These are phyloP conservation scores for Cystobasidiaceae sp. DNA, from an alignment of 1,284 basidiomycete genomes.

Conservation along the genomic window DNA sequence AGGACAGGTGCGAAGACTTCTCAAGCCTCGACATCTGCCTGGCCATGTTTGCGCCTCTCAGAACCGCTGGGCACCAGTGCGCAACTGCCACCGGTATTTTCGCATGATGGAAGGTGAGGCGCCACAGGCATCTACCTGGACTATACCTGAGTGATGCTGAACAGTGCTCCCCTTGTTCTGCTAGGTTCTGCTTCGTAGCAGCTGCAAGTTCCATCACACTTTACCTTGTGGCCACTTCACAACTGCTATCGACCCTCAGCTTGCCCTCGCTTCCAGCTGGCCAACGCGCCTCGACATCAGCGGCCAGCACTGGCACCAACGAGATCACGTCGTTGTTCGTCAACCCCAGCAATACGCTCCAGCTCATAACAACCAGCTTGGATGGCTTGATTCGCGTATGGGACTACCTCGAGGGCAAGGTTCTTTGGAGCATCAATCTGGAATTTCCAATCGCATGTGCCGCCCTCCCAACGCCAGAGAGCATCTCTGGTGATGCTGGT, in stretches of 20 bases:
- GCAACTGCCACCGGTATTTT: constrained; percentile 65
- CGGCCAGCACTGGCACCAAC: constrained; percentile 40
- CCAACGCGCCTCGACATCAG: constrained; percentile 46
- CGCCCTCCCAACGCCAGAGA: constrained; percentile 6
- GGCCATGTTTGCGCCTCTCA: constrained; percentile 16
- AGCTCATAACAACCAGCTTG: constrained; percentile 77
- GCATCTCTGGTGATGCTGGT: background rate
- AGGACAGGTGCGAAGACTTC: background rate
- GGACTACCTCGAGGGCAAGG: constrained; percentile 83
- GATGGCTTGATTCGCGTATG: constrained; percentile 82
- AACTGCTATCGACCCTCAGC: constrained; percentile 72
- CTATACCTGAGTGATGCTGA: too few species aligned
- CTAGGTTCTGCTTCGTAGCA: constrained; percentile 80
- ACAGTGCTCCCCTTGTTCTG: background rate
- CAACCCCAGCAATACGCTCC: constrained; percentile 80
- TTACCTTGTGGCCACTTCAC: constrained; percentile 66
- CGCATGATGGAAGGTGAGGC: constrained; percentile 74
- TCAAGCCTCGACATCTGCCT: background rate
- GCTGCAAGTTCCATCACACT: constrained; percentile 72
- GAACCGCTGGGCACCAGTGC: constrained; percentile 4
- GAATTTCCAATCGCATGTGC: constrained; percentile 68
- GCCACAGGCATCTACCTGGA: too few species aligned
- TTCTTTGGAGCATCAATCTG: constrained; percentile 68
- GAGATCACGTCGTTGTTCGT: constrained; percentile 66
- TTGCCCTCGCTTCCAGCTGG: constrained; percentile 37